phyloP scores from a whole-genome alignment of 805 yeast genomes.

The Starmerella stigmatis region DNA sequence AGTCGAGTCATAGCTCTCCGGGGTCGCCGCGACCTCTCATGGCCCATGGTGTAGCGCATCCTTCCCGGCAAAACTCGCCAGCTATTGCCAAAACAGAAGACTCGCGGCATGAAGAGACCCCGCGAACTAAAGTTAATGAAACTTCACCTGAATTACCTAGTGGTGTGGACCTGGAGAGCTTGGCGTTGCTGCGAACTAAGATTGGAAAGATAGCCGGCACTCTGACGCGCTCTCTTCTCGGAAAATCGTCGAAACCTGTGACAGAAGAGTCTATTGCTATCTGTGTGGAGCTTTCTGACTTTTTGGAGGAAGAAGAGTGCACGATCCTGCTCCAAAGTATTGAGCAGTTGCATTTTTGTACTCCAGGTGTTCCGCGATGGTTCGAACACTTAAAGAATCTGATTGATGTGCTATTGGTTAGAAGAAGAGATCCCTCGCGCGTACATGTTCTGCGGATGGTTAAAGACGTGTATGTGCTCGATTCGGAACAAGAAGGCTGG shows the following conservation, averaged over 20 bases:
- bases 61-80: conserved; percentile 1
- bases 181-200: not conserved
- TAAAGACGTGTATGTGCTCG: conserved; percentile 14
- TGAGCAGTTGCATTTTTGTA: conserved; percentile 42
- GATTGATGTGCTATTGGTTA: conserved; percentile 35
- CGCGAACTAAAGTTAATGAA: not conserved
- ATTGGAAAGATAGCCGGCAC: not conserved
- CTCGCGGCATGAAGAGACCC: not conserved
- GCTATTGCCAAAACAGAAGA: not conserved
- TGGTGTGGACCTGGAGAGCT: not conserved
- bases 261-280: conserved; percentile 20
- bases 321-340: conserved; percentile 41
- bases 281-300: conserved; percentile 25
- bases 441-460: conserved; percentile 25
- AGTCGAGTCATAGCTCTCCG: not conserved
- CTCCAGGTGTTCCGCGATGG: conserved; percentile 46
- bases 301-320: conserved; percentile 34
- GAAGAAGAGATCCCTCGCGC: conserved; percentile 21
- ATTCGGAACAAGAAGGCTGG: conserved; percentile 17
- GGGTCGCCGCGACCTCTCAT: conserved; percentile 1
- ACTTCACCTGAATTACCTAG: not conserved
- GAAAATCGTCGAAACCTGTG: conserved; percentile 5
- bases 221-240: conserved; percentile 5
- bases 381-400: conserved; percentile 39
- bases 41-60: not conserved